These are phyloP conservation scores for Paecilomyces niveus DNA, from an alignment of 2,329 filamentous ascomycete species.

Conservation along the genomic window DNA sequence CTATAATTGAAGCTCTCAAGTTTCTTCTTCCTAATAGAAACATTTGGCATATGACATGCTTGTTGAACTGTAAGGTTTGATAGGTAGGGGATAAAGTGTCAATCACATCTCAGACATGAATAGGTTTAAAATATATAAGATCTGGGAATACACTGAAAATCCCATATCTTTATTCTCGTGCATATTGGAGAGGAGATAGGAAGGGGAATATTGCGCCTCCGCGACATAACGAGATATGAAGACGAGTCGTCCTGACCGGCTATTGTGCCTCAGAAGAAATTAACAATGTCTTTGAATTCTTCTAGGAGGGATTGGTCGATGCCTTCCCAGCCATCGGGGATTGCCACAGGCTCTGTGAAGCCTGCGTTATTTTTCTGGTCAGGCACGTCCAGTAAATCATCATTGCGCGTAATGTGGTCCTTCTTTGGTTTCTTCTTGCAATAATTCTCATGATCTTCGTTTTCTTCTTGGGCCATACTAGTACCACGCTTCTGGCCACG, in stretches of 20 bases:
- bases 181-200: neutral
- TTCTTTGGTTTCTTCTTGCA: neutral
- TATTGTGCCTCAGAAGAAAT: conserved; percentile 25
- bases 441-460: neutral
- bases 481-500: neutral
- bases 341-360: neutral
- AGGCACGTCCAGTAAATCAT: neutral
- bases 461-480: neutral
- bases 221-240: neutral
- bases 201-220: neutral
- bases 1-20: too few species aligned
- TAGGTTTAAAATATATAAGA: neutral
- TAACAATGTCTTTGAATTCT: conserved; percentile 34
- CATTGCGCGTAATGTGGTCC: neutral
- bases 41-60: neutral
- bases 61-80: too few species aligned
- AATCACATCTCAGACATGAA: neutral
- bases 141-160: too few species aligned
- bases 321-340: conserved; percentile 23
- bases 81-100: neutral
- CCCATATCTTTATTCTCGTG: neutral
- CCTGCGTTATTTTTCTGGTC: neutral
- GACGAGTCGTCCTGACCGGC: neutral
- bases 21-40: too few species aligned
- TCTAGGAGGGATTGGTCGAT: conserved; percentile 31